Evolutionary conservation across 805 yeast genomes (phyloP).

Genomic region (Candida tallmaniae): DNA sequence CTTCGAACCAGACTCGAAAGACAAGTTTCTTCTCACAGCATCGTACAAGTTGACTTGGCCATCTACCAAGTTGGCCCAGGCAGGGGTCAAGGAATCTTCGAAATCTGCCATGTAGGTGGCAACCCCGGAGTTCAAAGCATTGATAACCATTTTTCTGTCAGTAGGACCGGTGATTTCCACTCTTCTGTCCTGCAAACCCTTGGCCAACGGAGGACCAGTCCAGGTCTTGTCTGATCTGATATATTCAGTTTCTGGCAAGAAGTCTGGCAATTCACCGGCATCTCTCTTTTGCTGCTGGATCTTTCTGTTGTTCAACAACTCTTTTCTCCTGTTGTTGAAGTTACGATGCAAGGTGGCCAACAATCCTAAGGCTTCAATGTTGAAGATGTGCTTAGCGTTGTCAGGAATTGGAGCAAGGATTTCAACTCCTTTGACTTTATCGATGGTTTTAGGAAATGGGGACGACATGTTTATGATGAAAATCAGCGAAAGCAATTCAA

Average conservation of each 20-base stretch:
- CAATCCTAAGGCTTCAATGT: constrained; percentile 61
- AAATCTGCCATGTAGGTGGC: constrained; percentile 85
- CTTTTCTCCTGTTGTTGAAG: constrained; percentile 58
- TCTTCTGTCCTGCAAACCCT: constrained; percentile 69
- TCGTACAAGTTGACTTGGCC: constrained; percentile 80
- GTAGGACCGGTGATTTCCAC: constrained; percentile 86
- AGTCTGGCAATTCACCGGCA: constrained; percentile 56
- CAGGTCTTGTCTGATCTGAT: constrained; percentile 71
- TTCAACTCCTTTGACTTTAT: constrained; percentile 48
- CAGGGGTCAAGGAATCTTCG: constrained; percentile 81
- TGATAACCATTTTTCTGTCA: constrained; percentile 77
- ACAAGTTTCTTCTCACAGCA: constrained; percentile 64
- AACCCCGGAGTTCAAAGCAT: constrained; percentile 73
- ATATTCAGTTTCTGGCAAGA: constrained; percentile 61
- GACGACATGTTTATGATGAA: constrained; percentile 21
- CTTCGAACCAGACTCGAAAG: constrained; percentile 39
- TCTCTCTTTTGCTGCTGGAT: constrained; percentile 58
- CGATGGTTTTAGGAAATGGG: constrained; percentile 44
- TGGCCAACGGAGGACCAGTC: constrained; percentile 71
- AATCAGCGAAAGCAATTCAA: constrained; percentile 11
- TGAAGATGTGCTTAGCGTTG: constrained; percentile 50
- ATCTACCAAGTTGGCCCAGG: constrained; percentile 74
- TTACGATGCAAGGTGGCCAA: constrained; percentile 70
- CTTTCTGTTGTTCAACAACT: constrained; percentile 58
- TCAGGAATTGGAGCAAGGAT: constrained; percentile 49